Percentiles rank a stretch among this genome's conserved stretches.
Conservation (phyloP, 2,329 filamentous ascomycete genomes). For the Myriosclerotinia scirpicola region DNA sequence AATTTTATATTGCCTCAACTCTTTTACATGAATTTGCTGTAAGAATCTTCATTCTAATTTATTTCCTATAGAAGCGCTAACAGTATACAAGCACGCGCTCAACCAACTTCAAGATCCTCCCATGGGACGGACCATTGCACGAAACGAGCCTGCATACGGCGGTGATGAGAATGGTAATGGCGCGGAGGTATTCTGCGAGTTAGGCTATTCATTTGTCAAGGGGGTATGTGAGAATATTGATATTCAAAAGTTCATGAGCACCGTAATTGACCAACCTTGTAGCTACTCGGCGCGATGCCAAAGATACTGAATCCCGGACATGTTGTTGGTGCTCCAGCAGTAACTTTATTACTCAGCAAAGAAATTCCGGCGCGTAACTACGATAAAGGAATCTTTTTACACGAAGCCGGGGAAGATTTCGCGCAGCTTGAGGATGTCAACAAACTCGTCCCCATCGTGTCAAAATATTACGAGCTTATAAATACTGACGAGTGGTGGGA, state of each 20-base stretch:
- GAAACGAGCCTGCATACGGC: slow-evolving; percentile 4
- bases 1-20: slow-evolving; percentile 13
- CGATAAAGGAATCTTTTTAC: slow-evolving; percentile 12
- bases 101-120: slow-evolving; percentile 11
- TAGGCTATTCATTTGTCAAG: slow-evolving; percentile 13
- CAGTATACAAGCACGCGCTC: slow-evolving; percentile 3
- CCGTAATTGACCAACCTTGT: not conserved
- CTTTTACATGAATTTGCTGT: slow-evolving; percentile 14
- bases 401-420: slow-evolving; percentile 6
- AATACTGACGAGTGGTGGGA: slow-evolving; percentile 3
- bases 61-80: not conserved
- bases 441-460: not conserved
- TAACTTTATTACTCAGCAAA: not conserved
- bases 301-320: not conserved
- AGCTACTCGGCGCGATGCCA: slow-evolving; percentile 4
- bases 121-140: not conserved
- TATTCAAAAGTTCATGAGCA: not conserved
- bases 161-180: not conserved
- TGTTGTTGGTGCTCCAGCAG: not conserved
- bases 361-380: slow-evolving; percentile 10
- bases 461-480: slow-evolving; percentile 8
- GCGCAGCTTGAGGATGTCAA: not conserved
- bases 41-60: not conserved
- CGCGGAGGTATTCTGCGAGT: slow-evolving; percentile 7
- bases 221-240: not conserved